Evolutionary conservation across 2,329 filamentous ascomycete genomes (phyloP).

Genomic region (Orbilia ellipsospora): DNA sequence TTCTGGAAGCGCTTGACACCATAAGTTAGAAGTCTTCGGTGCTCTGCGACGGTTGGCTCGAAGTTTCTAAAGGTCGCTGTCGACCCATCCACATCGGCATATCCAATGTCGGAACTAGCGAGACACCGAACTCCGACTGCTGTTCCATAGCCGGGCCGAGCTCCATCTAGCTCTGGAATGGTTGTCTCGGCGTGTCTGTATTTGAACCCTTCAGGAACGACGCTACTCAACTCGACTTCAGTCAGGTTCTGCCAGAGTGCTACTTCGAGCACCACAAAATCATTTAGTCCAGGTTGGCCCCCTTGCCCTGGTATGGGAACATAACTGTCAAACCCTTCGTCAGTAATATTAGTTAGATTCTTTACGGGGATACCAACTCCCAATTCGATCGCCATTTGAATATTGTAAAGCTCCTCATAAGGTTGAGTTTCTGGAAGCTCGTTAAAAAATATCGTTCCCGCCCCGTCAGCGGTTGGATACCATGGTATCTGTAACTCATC

Average conservation of each 20-base stretch:
- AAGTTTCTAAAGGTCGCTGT: slow-evolving; percentile 12
- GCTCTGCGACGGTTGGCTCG: not conserved
- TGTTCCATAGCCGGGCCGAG: not conserved
- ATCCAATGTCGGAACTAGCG: slow-evolving; percentile 19
- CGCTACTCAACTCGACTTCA: too few relatives aligned
- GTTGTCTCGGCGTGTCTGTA: not conserved
- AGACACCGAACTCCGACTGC: slow-evolving; percentile 21
- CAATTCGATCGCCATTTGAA: too few relatives aligned
- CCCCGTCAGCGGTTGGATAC: too few relatives aligned
- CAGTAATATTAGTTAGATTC: not conserved
- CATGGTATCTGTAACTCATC: too few relatives aligned
- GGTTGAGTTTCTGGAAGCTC: too few relatives aligned
- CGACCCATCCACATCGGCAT: slow-evolving; percentile 6
- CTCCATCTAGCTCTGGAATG: not conserved
- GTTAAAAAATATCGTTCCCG: too few relatives aligned
- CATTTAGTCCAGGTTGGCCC: not conserved
- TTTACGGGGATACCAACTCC: not conserved
- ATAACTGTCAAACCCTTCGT: not conserved
- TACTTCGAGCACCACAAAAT: not conserved
- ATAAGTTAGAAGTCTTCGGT: too few relatives aligned
- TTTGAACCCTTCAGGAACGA: too few relatives aligned
- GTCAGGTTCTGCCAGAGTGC: not conserved
- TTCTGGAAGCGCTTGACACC: too few relatives aligned
- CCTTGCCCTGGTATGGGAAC: too few relatives aligned
- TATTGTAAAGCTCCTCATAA: too few relatives aligned